These are phyloP conservation scores for Chaetomiaceae sp. DNA, from an alignment of 2,329 filamentous ascomycete species.

Conservation along the genomic window DNA sequence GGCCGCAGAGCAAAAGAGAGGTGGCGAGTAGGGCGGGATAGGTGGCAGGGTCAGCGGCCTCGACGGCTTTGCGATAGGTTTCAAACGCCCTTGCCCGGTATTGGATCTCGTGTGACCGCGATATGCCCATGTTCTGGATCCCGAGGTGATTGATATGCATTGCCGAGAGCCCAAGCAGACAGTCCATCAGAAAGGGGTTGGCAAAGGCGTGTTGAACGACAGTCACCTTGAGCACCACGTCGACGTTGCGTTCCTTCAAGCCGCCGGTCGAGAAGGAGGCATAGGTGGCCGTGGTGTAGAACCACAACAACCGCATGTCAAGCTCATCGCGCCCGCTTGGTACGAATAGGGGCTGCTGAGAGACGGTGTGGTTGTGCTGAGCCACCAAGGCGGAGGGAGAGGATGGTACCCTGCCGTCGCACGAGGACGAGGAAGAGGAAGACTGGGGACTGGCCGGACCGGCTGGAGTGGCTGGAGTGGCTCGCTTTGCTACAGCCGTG, in stretches of 20 bases:
- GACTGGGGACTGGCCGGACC: no score
- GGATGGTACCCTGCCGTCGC: constrained; percentile 9
- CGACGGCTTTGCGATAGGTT: constrained; percentile 50
- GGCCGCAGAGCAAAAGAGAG: constrained; percentile 48
- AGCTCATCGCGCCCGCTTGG: constrained; percentile 34
- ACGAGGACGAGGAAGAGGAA: constrained; percentile 21
- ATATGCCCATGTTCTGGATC: constrained; percentile 29
- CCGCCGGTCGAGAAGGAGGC: constrained; percentile 43
- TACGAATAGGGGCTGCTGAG: constrained; percentile 35
- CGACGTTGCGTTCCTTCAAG: constrained; percentile 33
- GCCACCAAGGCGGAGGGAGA: constrained; percentile 10
- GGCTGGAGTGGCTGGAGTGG: neutral
- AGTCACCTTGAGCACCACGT: constrained; percentile 42
- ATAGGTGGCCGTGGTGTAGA: constrained; percentile 47
- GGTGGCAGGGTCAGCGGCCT: constrained; percentile 41
- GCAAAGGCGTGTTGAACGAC: constrained; percentile 49
- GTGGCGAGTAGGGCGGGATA: constrained; percentile 49
- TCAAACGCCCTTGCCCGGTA: constrained; percentile 49
- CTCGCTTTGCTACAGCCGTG: neutral
- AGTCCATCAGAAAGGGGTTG: constrained; percentile 52
- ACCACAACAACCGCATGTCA: constrained; percentile 54
- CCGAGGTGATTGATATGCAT: constrained; percentile 44
- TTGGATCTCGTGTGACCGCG: constrained; percentile 35
- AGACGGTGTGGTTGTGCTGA: constrained; percentile 6
- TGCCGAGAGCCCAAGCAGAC: constrained; percentile 48